These are phyloP conservation scores for Coemansia sp. DNA, from an alignment of 192 early-diverging fungal species.

Conservation along the genomic window DNA sequence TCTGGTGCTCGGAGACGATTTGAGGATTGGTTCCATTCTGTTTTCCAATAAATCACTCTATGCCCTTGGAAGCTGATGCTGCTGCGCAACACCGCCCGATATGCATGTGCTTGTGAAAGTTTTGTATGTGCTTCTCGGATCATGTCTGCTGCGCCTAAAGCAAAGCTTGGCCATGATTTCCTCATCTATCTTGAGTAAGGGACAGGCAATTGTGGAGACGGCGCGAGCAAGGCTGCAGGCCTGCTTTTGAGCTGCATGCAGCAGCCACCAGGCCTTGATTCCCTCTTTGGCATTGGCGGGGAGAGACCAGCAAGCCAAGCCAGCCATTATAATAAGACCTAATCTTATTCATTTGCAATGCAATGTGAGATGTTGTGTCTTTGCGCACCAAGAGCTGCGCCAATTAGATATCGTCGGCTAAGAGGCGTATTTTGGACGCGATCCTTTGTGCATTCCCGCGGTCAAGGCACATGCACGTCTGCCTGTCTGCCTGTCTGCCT, in stretches of 20 bases:
- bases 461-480: background rate
- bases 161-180: too few species aligned
- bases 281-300: background rate
- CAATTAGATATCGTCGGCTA: background rate
- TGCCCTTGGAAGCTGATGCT: too few species aligned
- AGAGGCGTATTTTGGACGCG: background rate
- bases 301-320: background rate
- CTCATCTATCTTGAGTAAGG: too few species aligned
- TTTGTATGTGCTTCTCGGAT: background rate
- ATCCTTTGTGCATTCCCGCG: constrained; percentile 2
- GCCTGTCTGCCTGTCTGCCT: too few species aligned
- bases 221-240: constrained; percentile 3
- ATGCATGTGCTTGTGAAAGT: constrained; percentile 1
- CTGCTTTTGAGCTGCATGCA: background rate
- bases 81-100: background rate
- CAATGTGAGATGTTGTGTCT: background rate
- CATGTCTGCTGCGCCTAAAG: background rate
- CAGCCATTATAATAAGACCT: background rate
- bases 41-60: background rate
- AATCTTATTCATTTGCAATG: constrained; percentile 1
- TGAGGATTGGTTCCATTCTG: background rate
- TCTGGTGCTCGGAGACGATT: constrained; percentile 24
- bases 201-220: background rate
- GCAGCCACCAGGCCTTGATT: background rate
- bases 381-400: background rate